Evolutionary conservation across 2,329 filamentous ascomycete species (phyloP), one percentile per base, ranked within the genome.

Genomic region (Fusarium equiseti): DNA sequence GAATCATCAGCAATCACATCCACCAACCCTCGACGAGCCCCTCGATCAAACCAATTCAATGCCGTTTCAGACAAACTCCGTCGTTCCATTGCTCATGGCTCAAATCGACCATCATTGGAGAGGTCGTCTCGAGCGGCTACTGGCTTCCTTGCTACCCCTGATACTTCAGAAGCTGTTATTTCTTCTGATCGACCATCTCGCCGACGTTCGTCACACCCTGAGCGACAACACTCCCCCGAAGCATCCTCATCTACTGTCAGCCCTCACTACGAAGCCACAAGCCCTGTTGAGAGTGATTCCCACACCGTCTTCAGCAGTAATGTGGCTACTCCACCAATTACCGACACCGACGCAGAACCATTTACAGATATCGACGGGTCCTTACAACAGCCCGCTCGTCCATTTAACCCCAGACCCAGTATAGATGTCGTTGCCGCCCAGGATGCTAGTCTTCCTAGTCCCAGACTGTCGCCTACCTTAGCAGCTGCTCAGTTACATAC

Each of bases 381-480:
- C 15, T 79, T 87, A 18, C 82, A 83, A 58, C 81, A 81, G 75
- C 82, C 81, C 24, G 77, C 84, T 61, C 81, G 84, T 38, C 82
- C 82, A 71, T 81, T 84, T 55, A 86, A 83, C 66, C 83, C 83
- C 48, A 79, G 86, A 31, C 84, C 87, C 26, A 83, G 82, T 50
- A 85, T 95, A 52, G 90, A 94, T 75, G 91, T 90, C 49, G 87
- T 91, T 58, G 89, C 90, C 60, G 90, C 91, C 42, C 92, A 96
- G 78, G 95, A 98, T 83, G 94, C 93, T 70, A 98, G 94, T 81
- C 85, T 99, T 67, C 96, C 96, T 55, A 99, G 96, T 79, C 96
- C 96, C 35, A 95, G 96, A 76, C 83, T 99, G 60, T 99, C 96
- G 27, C 96, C 96, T 6, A 97, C 95, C 8, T 88, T 97, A 63